phyloP scores from a whole-genome alignment of 2,329 filamentous ascomycete species.

The Talaromyces sp. region DNA sequence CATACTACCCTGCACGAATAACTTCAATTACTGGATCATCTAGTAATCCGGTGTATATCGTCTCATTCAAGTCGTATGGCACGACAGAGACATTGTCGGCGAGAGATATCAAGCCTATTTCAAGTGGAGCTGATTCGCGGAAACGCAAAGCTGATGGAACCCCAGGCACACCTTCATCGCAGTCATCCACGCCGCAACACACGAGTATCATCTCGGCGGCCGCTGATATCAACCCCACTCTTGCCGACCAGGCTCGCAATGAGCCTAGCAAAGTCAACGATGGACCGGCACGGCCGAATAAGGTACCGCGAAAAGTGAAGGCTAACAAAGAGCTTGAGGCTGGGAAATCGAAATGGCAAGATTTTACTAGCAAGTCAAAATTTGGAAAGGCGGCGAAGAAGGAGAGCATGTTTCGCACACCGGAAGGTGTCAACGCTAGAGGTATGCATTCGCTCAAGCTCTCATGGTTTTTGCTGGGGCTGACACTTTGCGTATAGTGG shows the following conservation, averaged over 20 bases:
- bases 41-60: constrained; percentile 86
- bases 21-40: constrained; percentile 89
- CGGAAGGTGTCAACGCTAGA: constrained; percentile 79
- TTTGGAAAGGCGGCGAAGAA: constrained; percentile 70
- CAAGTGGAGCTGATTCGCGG: constrained; percentile 58
- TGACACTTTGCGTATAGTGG: constrained; percentile 57
- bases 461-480: neutral
- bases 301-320: constrained; percentile 74
- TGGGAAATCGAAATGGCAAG: constrained; percentile 90
- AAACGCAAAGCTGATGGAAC: constrained; percentile 83
- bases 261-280: constrained; percentile 63
- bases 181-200: constrained; percentile 38
- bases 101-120: constrained; percentile 78
- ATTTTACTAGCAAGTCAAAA: constrained; percentile 75
- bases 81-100: constrained; percentile 77
- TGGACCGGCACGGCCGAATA: constrained; percentile 58
- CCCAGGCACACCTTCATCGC: constrained; percentile 50
- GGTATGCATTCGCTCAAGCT: constrained; percentile 52
- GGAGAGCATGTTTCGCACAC: constrained; percentile 95
- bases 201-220: constrained; percentile 63
- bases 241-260: constrained; percentile 62
- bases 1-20: constrained; percentile 88
- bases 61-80: constrained; percentile 87
- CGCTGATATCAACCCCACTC: constrained; percentile 63
- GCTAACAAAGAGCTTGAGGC: constrained; percentile 89